Conservation (phyloP, 345 rosid species). For the Eucalyptus victrix region DNA sequence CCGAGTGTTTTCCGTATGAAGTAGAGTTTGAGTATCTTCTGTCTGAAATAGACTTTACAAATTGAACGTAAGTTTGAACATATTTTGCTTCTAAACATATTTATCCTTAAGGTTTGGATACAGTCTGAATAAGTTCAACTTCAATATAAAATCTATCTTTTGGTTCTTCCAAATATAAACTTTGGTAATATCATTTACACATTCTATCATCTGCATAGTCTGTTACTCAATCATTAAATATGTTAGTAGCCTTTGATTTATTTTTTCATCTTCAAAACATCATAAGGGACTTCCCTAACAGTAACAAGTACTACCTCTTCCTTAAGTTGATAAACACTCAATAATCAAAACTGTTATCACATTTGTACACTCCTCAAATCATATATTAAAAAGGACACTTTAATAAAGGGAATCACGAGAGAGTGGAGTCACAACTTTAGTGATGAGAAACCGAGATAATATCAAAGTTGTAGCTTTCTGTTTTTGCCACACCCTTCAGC, state of each 20-base stretch:
- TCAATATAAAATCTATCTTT: no score
- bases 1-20: rapidly evolving
- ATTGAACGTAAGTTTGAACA: rapidly evolving
- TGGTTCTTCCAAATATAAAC: no score
- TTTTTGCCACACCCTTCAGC: background rate
- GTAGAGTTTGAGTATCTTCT: no score
- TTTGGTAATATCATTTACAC: no score
- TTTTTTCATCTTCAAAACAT: no score
- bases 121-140: rapidly evolving
- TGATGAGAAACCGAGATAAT: background rate
- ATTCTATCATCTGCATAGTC: no score
- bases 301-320: background rate
- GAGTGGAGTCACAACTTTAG: background rate
- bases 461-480: background rate
- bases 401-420: background rate
- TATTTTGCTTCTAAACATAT: no score
- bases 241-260: no score
- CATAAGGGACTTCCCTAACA: rapidly evolving
- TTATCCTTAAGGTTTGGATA: no score
- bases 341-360: background rate
- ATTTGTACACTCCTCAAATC: background rate
- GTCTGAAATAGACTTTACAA: no score
- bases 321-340: rapidly evolving
- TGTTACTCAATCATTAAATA: no score
- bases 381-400: rapidly evolving